Evolutionary conservation across 306 rosid species (phyloP), one percentile per base, ranked within the genome.

Genomic region (Ceratonia siliqua): DNA sequence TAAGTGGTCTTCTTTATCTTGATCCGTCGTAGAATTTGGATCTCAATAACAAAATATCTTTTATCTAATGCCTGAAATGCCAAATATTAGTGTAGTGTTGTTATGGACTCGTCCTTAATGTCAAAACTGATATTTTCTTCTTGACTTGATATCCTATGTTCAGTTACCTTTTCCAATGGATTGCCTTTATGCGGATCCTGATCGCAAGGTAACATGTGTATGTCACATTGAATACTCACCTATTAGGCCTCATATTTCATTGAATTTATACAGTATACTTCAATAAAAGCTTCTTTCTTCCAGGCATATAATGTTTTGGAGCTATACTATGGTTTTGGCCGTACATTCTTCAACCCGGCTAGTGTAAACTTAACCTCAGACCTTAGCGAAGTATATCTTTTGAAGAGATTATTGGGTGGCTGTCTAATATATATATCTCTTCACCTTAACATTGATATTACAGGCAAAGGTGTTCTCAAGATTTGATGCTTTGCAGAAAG

Each of bases 101-200:
- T 36, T 21, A 21, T 27, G 71, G 62, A 27, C 62, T 15, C 68
- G 42, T 76, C 30, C 67, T 28, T 80, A 63, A 27, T 70, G 49
- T 71, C 45, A 65, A 41, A 49, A 67, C 74, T 79, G 48, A 68
- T 63, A 38, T 58, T 36, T 83, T 50, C 18, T 52, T 67, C 50
- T 59, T 80, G 70, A 15, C 68, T 75, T 75, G 67, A 43, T 63
- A 32, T 82, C 36, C 55, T 8, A 18, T 77, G 63, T 79, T 22
- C 87, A 94, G 98, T 76, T 94, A 76, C 98, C 98, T 66, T 94
- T 94, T 81, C 97, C 96, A 75, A 59, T 82, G 89, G 98, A 91
- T 72, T 82, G 77, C 84, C 96, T 94, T 27, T 94, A 91, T 84
- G 97, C 94, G 10, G 97, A 94, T 82, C 98, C 97, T 49, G 92